Evolutionary conservation across 306 rosid genomes (phyloP).

Genomic region (Glycine tomentella): DNA sequence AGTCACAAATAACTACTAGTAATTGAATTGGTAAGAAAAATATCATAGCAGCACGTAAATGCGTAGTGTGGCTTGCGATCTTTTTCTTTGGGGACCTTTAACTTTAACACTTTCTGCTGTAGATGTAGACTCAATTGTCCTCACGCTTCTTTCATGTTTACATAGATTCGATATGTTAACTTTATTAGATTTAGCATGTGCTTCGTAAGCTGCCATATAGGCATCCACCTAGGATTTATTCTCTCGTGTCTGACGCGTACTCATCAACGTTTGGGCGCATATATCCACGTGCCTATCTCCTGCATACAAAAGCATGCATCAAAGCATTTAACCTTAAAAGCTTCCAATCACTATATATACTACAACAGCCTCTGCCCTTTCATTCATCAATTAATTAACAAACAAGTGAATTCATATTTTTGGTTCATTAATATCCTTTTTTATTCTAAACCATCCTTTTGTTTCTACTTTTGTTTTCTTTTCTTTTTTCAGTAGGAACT

Average conservation of each 20-base stretch:
- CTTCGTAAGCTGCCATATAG: constrained; percentile 37
- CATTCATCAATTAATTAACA: constrained; percentile 5
- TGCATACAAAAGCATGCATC: not conserved
- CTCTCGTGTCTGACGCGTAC: constrained; percentile 44
- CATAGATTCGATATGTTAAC: constrained; percentile 47
- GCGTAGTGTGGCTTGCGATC: not conserved
- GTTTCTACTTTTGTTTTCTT: not conserved
- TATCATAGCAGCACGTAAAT: too few relatives aligned
- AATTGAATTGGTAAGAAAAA: too few relatives aligned
- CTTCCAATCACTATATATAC: not conserved
- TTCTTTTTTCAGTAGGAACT: not conserved
- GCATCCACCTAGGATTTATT: constrained; percentile 45
- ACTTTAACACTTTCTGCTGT: not conserved
- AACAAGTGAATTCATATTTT: constrained; percentile 9
- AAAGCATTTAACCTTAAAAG: not conserved
- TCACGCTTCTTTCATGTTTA: not conserved
- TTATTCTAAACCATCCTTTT: not conserved
- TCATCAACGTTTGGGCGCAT: constrained; percentile 41
- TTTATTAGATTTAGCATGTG: constrained; percentile 29
- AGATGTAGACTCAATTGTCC: not conserved
- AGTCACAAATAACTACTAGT: too few relatives aligned
- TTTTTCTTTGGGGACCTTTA: not conserved
- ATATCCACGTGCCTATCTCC: constrained; percentile 33
- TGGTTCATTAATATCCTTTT: not conserved
- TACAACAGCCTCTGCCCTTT: not conserved